Percentiles rank a stretch among this genome's conserved stretches.
Conservation (phyloP, 331 rosid species). For the Quercus lobata region DNA sequence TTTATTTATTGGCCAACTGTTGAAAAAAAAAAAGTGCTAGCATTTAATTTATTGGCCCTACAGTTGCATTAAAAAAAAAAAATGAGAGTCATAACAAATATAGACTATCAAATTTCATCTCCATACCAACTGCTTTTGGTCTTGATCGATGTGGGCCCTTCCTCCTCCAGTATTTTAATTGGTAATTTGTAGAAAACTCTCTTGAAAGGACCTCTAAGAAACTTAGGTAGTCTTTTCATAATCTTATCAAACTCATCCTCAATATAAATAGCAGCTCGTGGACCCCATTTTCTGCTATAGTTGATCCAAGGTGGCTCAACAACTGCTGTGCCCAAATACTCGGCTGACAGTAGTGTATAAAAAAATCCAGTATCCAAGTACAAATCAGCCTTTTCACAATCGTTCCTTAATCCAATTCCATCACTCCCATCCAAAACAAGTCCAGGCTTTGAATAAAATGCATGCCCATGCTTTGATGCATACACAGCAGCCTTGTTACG, state of each 20-base stretch:
- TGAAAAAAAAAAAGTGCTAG: too few relatives aligned
- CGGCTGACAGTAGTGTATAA: conserved; percentile 43
- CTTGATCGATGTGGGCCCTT: conserved; percentile 84
- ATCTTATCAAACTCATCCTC: conserved; percentile 34
- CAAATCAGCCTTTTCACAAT: conserved; percentile 42
- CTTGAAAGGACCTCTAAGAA: conserved; percentile 21
- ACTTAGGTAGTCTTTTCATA: conserved; percentile 39
- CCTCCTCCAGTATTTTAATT: conserved; percentile 60
- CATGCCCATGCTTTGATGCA: conserved; percentile 71
- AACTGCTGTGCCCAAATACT: conserved; percentile 41
- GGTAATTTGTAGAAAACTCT: conserved; percentile 36
- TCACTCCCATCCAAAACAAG: conserved; percentile 42
- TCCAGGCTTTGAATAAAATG: conserved; percentile 59
- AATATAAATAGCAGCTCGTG: conserved; percentile 33
- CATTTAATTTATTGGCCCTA: too few relatives aligned
- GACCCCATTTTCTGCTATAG: conserved; percentile 69
- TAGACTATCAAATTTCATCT: conserved; percentile 38
- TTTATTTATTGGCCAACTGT: too few relatives aligned
- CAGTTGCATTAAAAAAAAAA: too few relatives aligned
- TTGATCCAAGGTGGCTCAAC: conserved; percentile 66
- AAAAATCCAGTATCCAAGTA: conserved; percentile 38
- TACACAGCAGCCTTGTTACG: conserved; percentile 49
- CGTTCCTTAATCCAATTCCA: conserved; percentile 55
- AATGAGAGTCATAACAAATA: neutral
- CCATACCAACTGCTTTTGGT: conserved; percentile 53